phyloP scores from a whole-genome alignment of 208 protist species.

The Leishmania tarentolae region DNA sequence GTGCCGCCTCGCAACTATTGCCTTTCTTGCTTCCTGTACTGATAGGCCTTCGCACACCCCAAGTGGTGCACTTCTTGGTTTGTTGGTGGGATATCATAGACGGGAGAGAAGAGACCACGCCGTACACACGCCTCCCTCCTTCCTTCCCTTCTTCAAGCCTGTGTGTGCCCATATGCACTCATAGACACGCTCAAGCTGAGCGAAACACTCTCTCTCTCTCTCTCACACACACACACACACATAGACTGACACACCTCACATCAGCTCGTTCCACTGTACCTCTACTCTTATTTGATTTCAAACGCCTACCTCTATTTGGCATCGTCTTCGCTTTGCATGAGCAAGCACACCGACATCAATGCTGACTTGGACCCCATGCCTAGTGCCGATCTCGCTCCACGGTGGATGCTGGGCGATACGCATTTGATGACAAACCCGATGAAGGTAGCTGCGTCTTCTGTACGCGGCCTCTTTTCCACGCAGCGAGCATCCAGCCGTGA shows the following conservation, averaged over 20 bases:
- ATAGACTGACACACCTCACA: not conserved
- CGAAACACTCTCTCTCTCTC: not conserved
- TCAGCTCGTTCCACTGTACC: not conserved
- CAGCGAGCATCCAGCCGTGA: not conserved
- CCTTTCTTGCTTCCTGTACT: not conserved
- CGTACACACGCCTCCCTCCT: not conserved
- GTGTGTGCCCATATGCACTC: not conserved
- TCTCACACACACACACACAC: not conserved
- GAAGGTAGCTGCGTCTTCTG: not conserved
- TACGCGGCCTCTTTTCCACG: not conserved
- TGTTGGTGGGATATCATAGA: not conserved
- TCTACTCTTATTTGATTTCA: not conserved
- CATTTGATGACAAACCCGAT: not conserved
- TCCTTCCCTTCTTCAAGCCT: not conserved
- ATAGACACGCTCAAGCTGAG: not conserved
- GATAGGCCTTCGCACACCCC: not conserved
- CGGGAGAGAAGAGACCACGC: not conserved
- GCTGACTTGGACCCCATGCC: slow-evolving; percentile 6
- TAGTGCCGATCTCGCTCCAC: not conserved
- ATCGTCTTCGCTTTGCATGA: not conserved
- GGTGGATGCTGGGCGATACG: not conserved
- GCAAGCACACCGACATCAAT: not conserved
- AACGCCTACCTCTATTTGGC: not conserved
- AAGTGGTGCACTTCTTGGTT: not conserved
- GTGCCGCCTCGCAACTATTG: too few species aligned